Conservation (phyloP, 1,139 yeast species). For the Tardiomyces blankii region DNA sequence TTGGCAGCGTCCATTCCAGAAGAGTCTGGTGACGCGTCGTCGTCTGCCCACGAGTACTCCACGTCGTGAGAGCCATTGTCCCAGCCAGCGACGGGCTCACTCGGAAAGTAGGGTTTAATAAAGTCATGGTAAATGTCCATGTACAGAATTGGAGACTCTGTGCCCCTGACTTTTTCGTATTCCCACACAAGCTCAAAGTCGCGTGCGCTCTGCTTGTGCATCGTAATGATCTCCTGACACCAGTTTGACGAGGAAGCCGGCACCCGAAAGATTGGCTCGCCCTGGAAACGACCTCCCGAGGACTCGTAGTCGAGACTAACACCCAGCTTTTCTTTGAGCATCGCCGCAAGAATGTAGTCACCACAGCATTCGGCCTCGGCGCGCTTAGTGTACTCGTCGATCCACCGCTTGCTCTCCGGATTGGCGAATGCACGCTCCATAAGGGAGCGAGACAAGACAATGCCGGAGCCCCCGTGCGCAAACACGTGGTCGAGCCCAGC, state of each 20-base stretch:
- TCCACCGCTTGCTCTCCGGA: constrained; percentile 1
- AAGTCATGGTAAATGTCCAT: constrained; percentile 25
- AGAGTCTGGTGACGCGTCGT: background rate
- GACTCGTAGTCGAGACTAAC: background rate
- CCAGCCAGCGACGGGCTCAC: constrained; percentile 9
- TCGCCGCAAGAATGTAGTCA: constrained; percentile 22
- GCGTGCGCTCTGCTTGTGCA: background rate
- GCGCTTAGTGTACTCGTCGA: constrained; percentile 11
- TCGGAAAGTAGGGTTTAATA: constrained; percentile 17
- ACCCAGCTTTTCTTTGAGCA: constrained; percentile 10
- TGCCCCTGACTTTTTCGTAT: constrained; percentile 10
- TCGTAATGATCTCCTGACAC: background rate
- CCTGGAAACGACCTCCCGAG: constrained; percentile 14
- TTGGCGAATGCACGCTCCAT: constrained; percentile 16
- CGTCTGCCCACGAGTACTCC: background rate
- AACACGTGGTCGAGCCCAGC: constrained; percentile 12
- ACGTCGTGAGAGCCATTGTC: background rate
- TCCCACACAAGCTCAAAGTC: background rate
- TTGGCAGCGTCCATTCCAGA: constrained; percentile 6
- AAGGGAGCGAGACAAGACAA: constrained; percentile 22
- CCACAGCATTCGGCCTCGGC: constrained; percentile 22
- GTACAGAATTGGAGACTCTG: constrained; percentile 17
- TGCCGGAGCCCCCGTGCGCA: constrained; percentile 31
- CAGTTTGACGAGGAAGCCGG: constrained; percentile 6
- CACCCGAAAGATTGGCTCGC: constrained; percentile 16